phyloP scores from a whole-genome alignment of 495 filamentous ascomycete species.

The Lasiosphaeria hispida region DNA sequence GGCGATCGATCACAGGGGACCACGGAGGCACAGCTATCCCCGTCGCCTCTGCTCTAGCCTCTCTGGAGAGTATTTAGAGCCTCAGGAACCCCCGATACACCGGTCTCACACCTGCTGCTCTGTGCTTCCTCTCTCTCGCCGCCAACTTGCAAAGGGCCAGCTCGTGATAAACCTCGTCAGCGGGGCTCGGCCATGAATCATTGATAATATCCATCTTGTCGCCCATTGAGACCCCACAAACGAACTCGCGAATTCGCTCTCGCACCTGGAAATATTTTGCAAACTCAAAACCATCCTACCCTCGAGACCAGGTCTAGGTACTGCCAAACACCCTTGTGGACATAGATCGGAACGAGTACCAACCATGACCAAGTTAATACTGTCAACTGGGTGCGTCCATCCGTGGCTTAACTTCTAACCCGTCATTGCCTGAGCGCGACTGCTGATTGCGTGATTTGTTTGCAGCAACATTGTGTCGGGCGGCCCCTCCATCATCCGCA shows the following conservation, averaged over 20 bases:
- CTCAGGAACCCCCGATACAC: conserved; percentile 2
- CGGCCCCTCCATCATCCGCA: conserved; percentile 76
- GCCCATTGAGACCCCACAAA: conserved; percentile 25
- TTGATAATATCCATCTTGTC: conserved; percentile 26
- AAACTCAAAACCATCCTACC: background rate
- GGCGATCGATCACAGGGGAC: conserved; percentile 2
- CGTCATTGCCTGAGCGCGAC: conserved; percentile 13
- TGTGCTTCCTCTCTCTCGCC: background rate
- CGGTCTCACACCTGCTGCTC: background rate
- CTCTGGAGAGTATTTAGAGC: conserved; percentile 8
- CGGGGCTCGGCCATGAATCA: conserved; percentile 30
- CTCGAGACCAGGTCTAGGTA: too few species aligned
- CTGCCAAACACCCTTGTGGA: background rate
- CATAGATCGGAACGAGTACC: conserved; percentile 1
- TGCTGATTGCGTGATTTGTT: conserved; percentile 24
- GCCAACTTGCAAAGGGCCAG: background rate
- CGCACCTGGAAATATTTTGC: background rate
- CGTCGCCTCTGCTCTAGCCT: background rate
- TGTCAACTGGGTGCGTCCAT: conserved; percentile 75
- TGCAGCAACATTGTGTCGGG: conserved; percentile 80
- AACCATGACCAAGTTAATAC: conserved; percentile 72
- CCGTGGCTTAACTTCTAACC: conserved; percentile 1
- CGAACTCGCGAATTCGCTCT: conserved; percentile 4
- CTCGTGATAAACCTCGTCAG: background rate
- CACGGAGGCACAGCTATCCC: too few species aligned